Conservation (phyloP, 768 basidiomycete genomes). For the Collybia nuda region DNA sequence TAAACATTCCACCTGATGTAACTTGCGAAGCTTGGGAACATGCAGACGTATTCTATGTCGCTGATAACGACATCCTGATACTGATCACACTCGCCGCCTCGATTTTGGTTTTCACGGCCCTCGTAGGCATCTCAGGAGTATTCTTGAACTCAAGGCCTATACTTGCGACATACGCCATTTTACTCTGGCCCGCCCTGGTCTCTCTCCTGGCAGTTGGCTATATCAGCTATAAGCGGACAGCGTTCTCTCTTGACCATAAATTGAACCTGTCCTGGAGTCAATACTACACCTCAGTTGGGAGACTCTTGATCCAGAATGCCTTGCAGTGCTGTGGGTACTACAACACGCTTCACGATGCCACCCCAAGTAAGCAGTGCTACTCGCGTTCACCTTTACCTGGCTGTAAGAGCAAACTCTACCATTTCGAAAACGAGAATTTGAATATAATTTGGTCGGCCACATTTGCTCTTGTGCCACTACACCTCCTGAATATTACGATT, state of each 20-base stretch:
- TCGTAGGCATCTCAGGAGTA: conserved; percentile 59
- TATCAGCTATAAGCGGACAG: conserved; percentile 57
- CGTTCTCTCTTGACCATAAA: conserved; percentile 64
- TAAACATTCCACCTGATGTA: conserved; percentile 1
- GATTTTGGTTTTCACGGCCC: conserved; percentile 54
- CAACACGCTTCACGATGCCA: conserved; percentile 58
- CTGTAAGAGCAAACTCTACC: conserved; percentile 59
- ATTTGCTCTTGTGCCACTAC: conserved; percentile 59
- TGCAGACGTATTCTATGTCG: conserved; percentile 62
- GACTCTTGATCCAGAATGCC: conserved; percentile 59
- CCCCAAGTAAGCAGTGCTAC: conserved; percentile 59
- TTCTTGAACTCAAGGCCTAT: conserved; percentile 69
- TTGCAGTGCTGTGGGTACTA: conserved; percentile 69
- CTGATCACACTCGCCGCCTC: conserved; percentile 59
- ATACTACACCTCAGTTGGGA: conserved; percentile 53
- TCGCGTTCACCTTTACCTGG: conserved; percentile 62
- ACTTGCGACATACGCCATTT: conserved; percentile 63
- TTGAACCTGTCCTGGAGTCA: conserved; percentile 68
- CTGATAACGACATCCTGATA: conserved; percentile 54
- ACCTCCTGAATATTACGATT: conserved; percentile 57
- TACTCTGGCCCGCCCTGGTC: conserved; percentile 64
- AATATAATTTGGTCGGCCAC: conserved; percentile 45
- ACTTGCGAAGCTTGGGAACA: conserved; percentile 48
- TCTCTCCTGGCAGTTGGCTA: conserved; percentile 64
- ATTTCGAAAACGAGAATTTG: conserved; percentile 52